A percentile compares a stretch with the other conserved stretches of the same genome.
phyloP scores from a whole-genome alignment of 2,329 filamentous ascomycete genomes.

The Aspergillus proliferans region DNA sequence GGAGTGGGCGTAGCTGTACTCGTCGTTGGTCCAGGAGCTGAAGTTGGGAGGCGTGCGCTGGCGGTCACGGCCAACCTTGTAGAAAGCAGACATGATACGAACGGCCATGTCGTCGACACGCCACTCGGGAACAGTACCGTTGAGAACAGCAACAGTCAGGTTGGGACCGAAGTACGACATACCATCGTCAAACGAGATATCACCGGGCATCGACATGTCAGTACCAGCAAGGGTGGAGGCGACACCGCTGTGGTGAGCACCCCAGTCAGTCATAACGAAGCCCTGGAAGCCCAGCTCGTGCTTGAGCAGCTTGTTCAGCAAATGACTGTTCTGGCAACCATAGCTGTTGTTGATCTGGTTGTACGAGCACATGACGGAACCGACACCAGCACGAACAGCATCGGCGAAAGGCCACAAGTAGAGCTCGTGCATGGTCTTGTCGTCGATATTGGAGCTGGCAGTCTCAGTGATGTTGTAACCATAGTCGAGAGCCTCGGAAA shows the following conservation, averaged over 20 bases:
- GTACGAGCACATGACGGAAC: constrained; percentile 66
- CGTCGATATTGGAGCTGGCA: constrained; percentile 56
- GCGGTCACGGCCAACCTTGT: constrained; percentile 55
- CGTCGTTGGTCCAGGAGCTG: constrained; percentile 76
- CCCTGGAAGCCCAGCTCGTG: constrained; percentile 70
- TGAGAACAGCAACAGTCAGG: constrained; percentile 77
- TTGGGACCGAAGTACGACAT: constrained; percentile 77
- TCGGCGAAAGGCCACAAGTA: constrained; percentile 66
- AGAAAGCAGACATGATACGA: constrained; percentile 65
- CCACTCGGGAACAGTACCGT: constrained; percentile 82
- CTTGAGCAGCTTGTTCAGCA: constrained; percentile 60
- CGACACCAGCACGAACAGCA: constrained; percentile 59
- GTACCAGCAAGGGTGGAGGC: constrained; percentile 61
- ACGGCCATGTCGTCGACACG: constrained; percentile 87
- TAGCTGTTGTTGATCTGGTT: constrained; percentile 66
- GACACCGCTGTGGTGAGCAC: constrained; percentile 67
- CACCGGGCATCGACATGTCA: constrained; percentile 81
- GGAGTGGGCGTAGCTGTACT: constrained; percentile 62
- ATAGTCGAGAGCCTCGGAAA: constrained; percentile 50
- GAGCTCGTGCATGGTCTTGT: constrained; percentile 58
- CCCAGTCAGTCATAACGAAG: constrained; percentile 67
- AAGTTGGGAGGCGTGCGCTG: constrained; percentile 64
- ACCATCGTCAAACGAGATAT: constrained; percentile 69
- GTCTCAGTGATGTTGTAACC: constrained; percentile 59
- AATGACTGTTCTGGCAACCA: constrained; percentile 58